Evolutionary conservation across 768 basidiomycete genomes (phyloP).

Genomic region (Mycena crocata): DNA sequence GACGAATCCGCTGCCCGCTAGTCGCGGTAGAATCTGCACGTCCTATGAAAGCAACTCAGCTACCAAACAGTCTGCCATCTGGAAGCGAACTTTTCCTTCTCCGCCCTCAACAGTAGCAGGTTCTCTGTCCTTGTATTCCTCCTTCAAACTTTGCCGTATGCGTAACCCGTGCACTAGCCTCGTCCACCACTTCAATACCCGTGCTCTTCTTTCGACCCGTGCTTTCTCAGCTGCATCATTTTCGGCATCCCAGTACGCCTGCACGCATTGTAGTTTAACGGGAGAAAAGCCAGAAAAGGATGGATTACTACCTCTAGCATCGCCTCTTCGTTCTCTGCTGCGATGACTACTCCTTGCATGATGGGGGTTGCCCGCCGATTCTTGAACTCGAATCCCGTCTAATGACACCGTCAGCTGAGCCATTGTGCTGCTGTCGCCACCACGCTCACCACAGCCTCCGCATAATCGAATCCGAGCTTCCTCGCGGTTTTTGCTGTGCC

Average conservation of each 20-base stretch:
- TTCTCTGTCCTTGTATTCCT: slow-evolving; percentile 69
- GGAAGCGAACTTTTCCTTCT: slow-evolving; percentile 31
- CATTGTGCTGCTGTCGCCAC: background rate
- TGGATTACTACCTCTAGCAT: slow-evolving; percentile 75
- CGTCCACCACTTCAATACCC: slow-evolving; percentile 88
- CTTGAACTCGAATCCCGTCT: slow-evolving; percentile 98
- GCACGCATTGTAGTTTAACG: slow-evolving; percentile 8
- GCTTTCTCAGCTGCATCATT: slow-evolving; percentile 83
- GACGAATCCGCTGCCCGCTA: slow-evolving; percentile 66
- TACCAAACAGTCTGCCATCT: background rate
- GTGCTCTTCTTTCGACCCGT: slow-evolving; percentile 78
- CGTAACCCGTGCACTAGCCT: slow-evolving; percentile 89
- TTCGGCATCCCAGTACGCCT: slow-evolving; percentile 91
- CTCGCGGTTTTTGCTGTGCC: slow-evolving; percentile 90
- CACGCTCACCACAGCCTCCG: slow-evolving; percentile 88
- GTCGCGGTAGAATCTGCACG: slow-evolving; percentile 25
- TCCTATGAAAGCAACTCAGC: slow-evolving; percentile 12
- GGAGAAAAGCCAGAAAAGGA: slow-evolving; percentile 20
- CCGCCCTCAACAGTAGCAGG: slow-evolving; percentile 33
- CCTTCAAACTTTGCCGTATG: slow-evolving; percentile 84
- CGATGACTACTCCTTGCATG: slow-evolving; percentile 87
- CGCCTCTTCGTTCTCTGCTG: slow-evolving; percentile 78
- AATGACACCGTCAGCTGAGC: slow-evolving; percentile 9
- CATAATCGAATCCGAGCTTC: slow-evolving; percentile 88
- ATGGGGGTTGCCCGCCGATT: slow-evolving; percentile 90